Evolutionary conservation across 257 asterid species (phyloP).

Genomic region (Haberlea rhodopensis): DNA sequence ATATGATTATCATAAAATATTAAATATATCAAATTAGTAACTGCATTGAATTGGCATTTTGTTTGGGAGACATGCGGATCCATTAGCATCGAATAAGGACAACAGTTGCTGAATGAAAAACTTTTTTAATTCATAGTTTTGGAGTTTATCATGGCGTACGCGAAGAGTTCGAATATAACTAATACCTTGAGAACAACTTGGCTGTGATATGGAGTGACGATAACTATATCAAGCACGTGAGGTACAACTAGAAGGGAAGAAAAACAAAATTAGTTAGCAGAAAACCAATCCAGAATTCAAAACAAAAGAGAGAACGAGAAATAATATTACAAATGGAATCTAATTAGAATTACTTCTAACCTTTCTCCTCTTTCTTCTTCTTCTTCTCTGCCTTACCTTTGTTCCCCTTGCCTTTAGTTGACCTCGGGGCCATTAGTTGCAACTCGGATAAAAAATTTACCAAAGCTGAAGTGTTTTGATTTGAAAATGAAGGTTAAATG

Average conservation of each 20-base stretch:
- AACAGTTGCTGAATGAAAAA: too few relatives aligned
- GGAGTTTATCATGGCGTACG: too few relatives aligned
- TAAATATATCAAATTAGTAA: too few relatives aligned
- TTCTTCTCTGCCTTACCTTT: constrained; percentile 60
- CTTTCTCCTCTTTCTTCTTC: constrained; percentile 97
- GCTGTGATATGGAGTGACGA: constrained; percentile 81
- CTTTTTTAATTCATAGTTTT: too few relatives aligned
- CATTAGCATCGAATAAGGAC: too few relatives aligned
- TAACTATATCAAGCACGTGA: constrained; percentile 60
- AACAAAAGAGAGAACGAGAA: not conserved
- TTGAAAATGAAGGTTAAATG: not conserved
- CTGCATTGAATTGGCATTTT: too few relatives aligned
- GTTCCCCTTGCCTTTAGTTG: constrained; percentile 77
- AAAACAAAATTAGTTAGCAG: not conserved
- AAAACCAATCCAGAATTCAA: not conserved
- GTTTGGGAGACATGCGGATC: too few relatives aligned
- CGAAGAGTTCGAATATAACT: not conserved
- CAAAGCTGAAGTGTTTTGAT: too few relatives aligned
- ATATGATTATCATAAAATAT: too few relatives aligned
- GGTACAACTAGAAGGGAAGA: constrained; percentile 69
- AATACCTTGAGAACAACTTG: constrained; percentile 81
- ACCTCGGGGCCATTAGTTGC: constrained; percentile 82
- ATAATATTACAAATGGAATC: not conserved
- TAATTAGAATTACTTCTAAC: constrained; percentile 28
- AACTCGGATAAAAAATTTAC: not conserved